Percentiles rank a stretch among this genome's conserved stretches.
Conservation (phyloP, 1,284 basidiomycete species). For the Fereydounia khargensis region DNA sequence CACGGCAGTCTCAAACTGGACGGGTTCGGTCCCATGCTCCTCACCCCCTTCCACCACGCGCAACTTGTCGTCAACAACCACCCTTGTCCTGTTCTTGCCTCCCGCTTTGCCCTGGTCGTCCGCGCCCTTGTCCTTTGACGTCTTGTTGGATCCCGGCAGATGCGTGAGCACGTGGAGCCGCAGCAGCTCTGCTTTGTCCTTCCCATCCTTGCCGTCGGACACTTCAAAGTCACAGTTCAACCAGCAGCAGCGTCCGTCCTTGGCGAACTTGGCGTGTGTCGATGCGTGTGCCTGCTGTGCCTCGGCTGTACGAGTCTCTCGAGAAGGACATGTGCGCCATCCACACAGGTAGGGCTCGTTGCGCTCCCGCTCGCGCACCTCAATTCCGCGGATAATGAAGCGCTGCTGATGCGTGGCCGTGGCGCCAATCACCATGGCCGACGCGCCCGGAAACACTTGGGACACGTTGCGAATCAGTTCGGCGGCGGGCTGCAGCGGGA, state of each 20-base stretch:
- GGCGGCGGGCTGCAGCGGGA: constrained; percentile 71
- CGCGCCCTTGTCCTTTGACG: not conserved
- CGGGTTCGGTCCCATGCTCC: constrained; percentile 14
- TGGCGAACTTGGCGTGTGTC: constrained; percentile 24
- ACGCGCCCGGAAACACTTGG: constrained; percentile 72
- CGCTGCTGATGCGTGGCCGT: constrained; percentile 62
- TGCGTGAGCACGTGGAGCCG: constrained; percentile 35
- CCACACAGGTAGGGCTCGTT: constrained; percentile 29
- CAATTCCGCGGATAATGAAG: constrained; percentile 78
- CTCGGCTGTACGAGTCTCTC: constrained; percentile 18
- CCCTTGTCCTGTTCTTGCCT: not conserved
- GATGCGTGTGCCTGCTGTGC: constrained; percentile 34
- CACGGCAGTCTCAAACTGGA: constrained; percentile 6
- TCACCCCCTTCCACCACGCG: constrained; percentile 9
- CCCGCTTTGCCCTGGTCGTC: not conserved
- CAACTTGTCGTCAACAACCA: constrained; percentile 17
- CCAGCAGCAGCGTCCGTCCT: constrained; percentile 43
- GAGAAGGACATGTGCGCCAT: constrained; percentile 40
- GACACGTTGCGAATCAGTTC: constrained; percentile 84
- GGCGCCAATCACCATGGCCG: constrained; percentile 75
- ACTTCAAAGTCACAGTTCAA: constrained; percentile 27
- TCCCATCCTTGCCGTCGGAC: not conserved
- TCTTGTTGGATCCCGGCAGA: constrained; percentile 8
- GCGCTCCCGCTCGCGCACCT: constrained; percentile 20
- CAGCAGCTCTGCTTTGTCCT: constrained; percentile 9